Conservation (phyloP, 495 filamentous ascomycete genomes). For the Extremus antarcticus region DNA sequence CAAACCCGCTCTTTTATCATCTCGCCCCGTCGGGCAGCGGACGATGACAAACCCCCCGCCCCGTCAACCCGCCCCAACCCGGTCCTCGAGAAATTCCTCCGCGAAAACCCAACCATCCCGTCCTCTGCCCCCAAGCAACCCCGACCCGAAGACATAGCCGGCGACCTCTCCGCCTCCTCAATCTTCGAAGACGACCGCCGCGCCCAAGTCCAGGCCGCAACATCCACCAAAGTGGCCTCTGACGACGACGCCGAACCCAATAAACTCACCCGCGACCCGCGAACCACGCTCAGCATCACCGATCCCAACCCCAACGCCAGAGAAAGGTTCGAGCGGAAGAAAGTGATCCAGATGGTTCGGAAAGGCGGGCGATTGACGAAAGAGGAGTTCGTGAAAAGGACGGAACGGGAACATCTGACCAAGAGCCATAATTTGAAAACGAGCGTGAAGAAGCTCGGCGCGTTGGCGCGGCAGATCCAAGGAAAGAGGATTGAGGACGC, state of each 20-base stretch:
- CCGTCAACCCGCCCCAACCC: slow-evolving; percentile 15
- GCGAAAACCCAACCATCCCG: slow-evolving; percentile 8
- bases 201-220: slow-evolving; percentile 4
- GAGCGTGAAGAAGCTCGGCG: slow-evolving; percentile 75
- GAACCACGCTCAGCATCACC: slow-evolving; percentile 43
- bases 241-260: slow-evolving; percentile 3
- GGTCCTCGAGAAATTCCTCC: slow-evolving; percentile 25
- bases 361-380: slow-evolving; percentile 56
- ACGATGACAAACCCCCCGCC: background rate
- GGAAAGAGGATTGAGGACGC: slow-evolving; percentile 90
- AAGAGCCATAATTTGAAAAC: slow-evolving; percentile 64
- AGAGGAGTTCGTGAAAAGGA: slow-evolving; percentile 50
- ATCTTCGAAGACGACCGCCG: slow-evolving; percentile 45
- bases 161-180: slow-evolving; percentile 37
- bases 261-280: slow-evolving; percentile 31
- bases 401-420: slow-evolving; percentile 57
- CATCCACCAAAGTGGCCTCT: background rate
- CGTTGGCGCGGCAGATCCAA: slow-evolving; percentile 71
- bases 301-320: slow-evolving; percentile 60
- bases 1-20: slow-evolving; percentile 6
- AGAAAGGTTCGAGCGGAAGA: slow-evolving; percentile 67
- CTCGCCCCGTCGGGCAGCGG: background rate
- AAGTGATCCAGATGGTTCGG: slow-evolving; percentile 60
- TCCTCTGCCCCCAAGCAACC: background rate
- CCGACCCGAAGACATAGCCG: slow-evolving; percentile 7